Conservation (phyloP, 1,284 basidiomycete genomes). For the Lentinus polychrous region DNA sequence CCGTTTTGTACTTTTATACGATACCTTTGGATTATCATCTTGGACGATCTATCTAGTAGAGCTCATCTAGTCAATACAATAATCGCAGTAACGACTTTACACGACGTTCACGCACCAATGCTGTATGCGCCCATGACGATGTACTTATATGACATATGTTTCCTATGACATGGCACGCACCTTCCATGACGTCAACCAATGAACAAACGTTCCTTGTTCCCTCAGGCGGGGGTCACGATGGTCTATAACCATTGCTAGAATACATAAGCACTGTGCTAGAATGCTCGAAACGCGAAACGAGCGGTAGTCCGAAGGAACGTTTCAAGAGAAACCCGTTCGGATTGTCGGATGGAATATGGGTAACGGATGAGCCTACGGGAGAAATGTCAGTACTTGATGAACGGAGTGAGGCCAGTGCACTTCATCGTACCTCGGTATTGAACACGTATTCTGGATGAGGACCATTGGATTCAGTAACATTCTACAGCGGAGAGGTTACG, state of each 20-base stretch:
- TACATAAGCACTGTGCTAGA: not conserved
- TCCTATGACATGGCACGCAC: not conserved
- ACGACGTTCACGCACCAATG: too few species aligned
- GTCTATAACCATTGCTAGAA: not conserved
- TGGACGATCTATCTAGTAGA: too few species aligned
- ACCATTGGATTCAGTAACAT: not conserved
- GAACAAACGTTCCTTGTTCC: not conserved
- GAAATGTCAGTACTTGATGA: constrained; percentile 19
- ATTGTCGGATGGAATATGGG: constrained; percentile 55
- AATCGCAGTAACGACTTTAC: too few species aligned
- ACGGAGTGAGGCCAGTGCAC: not conserved
- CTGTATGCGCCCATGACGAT: not conserved
- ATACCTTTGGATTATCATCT: not conserved
- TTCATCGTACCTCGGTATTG: constrained; percentile 75
- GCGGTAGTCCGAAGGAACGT: too few species aligned
- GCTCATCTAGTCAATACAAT: too few species aligned
- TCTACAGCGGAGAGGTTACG: not conserved
- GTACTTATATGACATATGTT: not conserved
- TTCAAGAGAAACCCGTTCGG: constrained; percentile 43
- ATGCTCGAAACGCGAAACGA: not conserved
- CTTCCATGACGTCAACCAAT: not conserved
- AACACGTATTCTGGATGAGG: constrained; percentile 72
- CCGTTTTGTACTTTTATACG: not conserved
- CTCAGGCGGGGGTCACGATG: not conserved
- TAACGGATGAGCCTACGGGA: constrained; percentile 57